Conservation (phyloP, 768 basidiomycete species). For the Rhizopogon rudus region DNA sequence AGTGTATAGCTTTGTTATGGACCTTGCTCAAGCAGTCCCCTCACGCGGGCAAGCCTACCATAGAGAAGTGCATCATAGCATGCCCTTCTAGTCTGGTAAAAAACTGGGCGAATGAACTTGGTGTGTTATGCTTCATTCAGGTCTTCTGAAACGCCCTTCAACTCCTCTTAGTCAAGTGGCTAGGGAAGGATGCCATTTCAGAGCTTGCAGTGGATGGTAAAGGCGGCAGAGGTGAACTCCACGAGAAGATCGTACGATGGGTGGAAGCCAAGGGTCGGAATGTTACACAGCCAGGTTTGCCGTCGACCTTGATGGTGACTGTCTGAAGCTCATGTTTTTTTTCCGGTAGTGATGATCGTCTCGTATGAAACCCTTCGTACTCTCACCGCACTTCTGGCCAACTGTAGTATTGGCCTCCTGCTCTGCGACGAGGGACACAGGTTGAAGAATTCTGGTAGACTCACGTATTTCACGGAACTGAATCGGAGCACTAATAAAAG, state of each 20-base stretch:
- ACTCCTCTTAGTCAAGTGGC: conserved; percentile 72
- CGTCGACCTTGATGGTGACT: neutral
- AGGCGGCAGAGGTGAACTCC: conserved; percentile 75
- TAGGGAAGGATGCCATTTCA: conserved; percentile 80
- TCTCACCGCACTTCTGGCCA: conserved; percentile 68
- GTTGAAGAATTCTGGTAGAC: conserved; percentile 87
- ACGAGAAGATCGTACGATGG: conserved; percentile 83
- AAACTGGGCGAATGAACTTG: conserved; percentile 98
- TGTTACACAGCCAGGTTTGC: conserved; percentile 83
- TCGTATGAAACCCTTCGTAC: conserved; percentile 95
- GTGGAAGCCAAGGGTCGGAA: conserved; percentile 84
- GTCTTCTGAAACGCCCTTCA: neutral
- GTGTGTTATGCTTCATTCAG: conserved; percentile 38
- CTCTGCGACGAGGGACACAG: conserved; percentile 97
- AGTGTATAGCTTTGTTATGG: conserved; percentile 95
- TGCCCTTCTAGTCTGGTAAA: conserved; percentile 96
- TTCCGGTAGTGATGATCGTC: conserved; percentile 84
- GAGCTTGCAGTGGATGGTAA: conserved; percentile 90
- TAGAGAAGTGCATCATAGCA: conserved; percentile 96
- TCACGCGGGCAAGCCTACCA: conserved; percentile 74
- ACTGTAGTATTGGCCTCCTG: conserved; percentile 83
- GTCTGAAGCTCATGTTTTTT: neutral
- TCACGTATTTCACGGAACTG: neutral
- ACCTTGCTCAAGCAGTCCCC: conserved; percentile 95
- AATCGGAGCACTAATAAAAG: neutral